These are phyloP conservation scores for Petasospora rhodanensis DNA, from an alignment of 1,139 yeast species.

Conservation along the genomic window DNA sequence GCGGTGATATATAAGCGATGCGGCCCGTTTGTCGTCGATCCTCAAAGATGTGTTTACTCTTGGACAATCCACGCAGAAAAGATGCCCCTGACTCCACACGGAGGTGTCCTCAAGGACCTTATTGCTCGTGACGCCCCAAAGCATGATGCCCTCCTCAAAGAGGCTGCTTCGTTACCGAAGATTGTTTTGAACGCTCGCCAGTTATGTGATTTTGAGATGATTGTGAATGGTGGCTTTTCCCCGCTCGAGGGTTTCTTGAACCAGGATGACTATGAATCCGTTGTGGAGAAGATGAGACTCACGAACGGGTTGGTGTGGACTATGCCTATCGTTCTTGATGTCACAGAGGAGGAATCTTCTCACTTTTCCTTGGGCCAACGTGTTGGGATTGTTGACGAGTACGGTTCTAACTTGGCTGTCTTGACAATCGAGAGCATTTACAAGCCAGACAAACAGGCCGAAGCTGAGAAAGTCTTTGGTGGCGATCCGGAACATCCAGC, in stretches of 20 bases:
- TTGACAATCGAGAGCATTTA: constrained; percentile 75
- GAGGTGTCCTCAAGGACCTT: constrained; percentile 83
- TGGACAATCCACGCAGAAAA: too few relatives aligned
- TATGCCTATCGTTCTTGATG: constrained; percentile 89
- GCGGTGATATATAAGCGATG: too few relatives aligned
- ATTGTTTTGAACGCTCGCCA: constrained; percentile 78
- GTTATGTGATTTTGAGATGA: constrained; percentile 87
- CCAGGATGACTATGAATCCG: constrained; percentile 75
- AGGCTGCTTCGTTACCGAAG: constrained; percentile 50
- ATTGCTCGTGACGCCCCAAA: constrained; percentile 72
- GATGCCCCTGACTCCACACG: constrained; percentile 78
- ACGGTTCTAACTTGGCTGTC: constrained; percentile 75
- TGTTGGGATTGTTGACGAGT: constrained; percentile 77
- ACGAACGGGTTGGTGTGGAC: constrained; percentile 82
- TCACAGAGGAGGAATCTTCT: constrained; percentile 49
- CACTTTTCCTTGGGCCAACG: constrained; percentile 52
- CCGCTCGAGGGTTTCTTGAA: constrained; percentile 85
- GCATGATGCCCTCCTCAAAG: constrained; percentile 51
- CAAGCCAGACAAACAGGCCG: constrained; percentile 71
- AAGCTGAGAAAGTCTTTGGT: constrained; percentile 84
- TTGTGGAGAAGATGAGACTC: constrained; percentile 73
- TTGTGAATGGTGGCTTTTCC: constrained; percentile 91
- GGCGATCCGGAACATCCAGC: constrained; percentile 99
- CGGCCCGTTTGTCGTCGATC: too few relatives aligned
- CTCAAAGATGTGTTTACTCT: too few relatives aligned